Base-by-base conservation (phyloP, 371 early-diverging fungal genomes). In the Fennellomyces sp. region DNA sequence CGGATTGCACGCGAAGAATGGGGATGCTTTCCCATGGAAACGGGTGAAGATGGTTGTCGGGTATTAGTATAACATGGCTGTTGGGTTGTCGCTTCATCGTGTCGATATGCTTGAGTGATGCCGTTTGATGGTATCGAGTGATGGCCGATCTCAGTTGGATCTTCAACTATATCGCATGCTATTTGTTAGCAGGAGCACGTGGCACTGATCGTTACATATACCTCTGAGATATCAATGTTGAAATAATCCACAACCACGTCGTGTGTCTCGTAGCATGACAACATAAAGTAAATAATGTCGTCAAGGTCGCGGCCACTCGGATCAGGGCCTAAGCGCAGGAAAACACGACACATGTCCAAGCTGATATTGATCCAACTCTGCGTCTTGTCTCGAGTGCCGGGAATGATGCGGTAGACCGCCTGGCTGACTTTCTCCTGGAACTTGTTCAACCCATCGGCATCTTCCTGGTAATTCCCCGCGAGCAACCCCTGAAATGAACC, bases 21-120 rank as follows among this genome's bases (percentile, higher is more conserved):
- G 94, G 92, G 50, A 94, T 62, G 36, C 86, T 88, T 69, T 97
- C 97, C 86, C 95, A 89, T 0, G 97, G 97, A 4, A 96, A 70
- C 55, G 71, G 74, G 58, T 95, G 94, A 0, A 88, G 67, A 60
- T 91, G 73, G 59, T 91, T 92, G 67, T 96, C 96, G 33, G 91
- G 76, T 4, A 95, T 86, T 39, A 97, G 66, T 30, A 97, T 85
- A 8, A 90, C 65, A 68, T 95, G 94, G 7, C 72, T 73, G 7
- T 75, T 64, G 3, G 67, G 66, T 31, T 59, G n/a, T 17, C 33
- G 45, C 25, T 64, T 52, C 56, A 57, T 63, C 0, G 69, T 41
- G 33, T 64, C 48, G 2, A 72, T 35, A 2, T 68, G 70, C 2
- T 52, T 36, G 23, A 21, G 31, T 12, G 33, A 27, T 3, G 67